Conservation (phyloP, 2,329 filamentous ascomycete species). For the Pseudocercospora vitis region DNA sequence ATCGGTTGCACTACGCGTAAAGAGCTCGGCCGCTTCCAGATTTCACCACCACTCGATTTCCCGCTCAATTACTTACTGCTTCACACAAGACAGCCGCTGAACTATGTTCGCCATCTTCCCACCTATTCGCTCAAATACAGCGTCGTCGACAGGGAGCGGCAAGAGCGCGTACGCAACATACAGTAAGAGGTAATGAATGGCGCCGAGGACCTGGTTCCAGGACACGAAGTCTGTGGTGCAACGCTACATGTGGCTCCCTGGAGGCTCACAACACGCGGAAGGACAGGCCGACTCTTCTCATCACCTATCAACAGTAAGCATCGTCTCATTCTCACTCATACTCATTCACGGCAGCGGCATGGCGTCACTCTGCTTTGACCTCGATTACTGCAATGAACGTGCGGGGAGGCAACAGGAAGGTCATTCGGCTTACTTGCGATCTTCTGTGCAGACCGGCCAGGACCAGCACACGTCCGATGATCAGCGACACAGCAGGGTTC, state of each 20-base stretch:
- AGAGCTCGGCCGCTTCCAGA: background rate
- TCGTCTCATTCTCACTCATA: no score
- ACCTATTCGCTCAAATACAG: background rate
- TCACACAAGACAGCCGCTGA: background rate
- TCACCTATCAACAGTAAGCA: background rate
- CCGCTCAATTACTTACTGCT: background rate
- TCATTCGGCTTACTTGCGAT: background rate
- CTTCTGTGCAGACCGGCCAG: background rate
- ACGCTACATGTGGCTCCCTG: no score
- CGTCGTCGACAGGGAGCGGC: background rate
- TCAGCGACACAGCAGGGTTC: background rate
- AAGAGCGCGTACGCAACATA: background rate
- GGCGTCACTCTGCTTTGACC: background rate
- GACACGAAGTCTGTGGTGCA: background rate
- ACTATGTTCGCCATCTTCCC: background rate
- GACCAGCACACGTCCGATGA: background rate
- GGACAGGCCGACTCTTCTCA: background rate
- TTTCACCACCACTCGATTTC: background rate
- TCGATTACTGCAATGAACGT: background rate
- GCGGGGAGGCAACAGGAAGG: background rate
- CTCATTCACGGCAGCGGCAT: no score
- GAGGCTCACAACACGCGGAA: background rate
- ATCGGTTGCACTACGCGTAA: background rate
- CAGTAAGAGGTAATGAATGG: constrained; percentile 5
- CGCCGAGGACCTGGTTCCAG: background rate